Percentiles rank a stretch among this genome's conserved stretches.
These are phyloP conservation scores for Kodamaea fungicola DNA, from an alignment of 1,139 yeast species.

Conservation along the genomic window DNA sequence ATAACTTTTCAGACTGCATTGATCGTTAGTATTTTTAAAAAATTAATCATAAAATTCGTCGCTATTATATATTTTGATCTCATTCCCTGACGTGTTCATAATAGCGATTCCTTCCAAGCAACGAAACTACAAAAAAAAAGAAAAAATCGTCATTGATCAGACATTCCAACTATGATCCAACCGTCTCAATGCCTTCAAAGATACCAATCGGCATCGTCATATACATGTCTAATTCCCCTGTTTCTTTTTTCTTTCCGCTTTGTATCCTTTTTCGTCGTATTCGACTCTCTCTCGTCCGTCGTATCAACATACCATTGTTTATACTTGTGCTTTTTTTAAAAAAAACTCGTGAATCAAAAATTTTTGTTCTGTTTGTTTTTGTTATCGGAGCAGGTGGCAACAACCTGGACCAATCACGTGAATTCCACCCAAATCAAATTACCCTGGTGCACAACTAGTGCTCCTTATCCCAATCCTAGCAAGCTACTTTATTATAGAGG, in stretches of 20 bases:
- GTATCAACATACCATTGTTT: slow-evolving; percentile 8
- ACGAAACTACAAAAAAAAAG: not conserved
- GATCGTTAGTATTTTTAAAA: slow-evolving; percentile 7
- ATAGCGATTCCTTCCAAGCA: not conserved
- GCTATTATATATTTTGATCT: not conserved
- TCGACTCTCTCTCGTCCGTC: not conserved
- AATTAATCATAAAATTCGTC: not conserved
- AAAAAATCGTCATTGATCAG: not conserved
- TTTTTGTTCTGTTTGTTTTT: slow-evolving; percentile 3
- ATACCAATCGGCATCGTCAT: too few relatives aligned
- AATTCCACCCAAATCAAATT: too few relatives aligned
- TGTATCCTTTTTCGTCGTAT: not conserved
- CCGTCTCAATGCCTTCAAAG: too few relatives aligned
- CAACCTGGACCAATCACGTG: not conserved
- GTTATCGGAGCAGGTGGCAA: slow-evolving; percentile 3
- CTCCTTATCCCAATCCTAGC: too few relatives aligned
- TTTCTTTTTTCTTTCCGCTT: not conserved
- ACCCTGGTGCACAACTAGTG: too few relatives aligned
- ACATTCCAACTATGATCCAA: too few relatives aligned
- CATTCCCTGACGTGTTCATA: slow-evolving; percentile 2
- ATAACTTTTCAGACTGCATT: slow-evolving; percentile 72
- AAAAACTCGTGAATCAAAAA: slow-evolving; percentile 2
- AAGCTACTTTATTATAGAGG: too few relatives aligned
- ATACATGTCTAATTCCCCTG: not conserved
- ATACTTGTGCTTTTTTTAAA: slow-evolving; percentile 1